A percentile compares a stretch with the other conserved stretches of the same genome.
These are phyloP conservation scores for Prunus campanulata DNA, from an alignment of 306 rosid genomes.

Conservation along the genomic window DNA sequence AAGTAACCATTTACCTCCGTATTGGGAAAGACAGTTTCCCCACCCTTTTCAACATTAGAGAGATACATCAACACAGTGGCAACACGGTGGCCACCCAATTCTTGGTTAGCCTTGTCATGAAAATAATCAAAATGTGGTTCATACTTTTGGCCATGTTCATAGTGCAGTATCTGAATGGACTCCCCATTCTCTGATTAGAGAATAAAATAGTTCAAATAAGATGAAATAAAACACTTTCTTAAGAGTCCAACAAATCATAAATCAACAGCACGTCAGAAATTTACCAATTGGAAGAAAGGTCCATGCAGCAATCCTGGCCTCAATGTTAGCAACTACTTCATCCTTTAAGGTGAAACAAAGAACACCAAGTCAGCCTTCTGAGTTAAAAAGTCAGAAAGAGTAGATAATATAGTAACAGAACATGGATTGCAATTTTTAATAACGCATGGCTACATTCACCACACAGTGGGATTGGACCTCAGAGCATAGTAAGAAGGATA, in stretches of 20 bases:
- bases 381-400: slow-evolving; percentile 18
- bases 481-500: not conserved
- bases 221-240: not conserved
- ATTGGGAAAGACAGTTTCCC: slow-evolving; percentile 88
- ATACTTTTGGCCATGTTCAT: slow-evolving; percentile 81
- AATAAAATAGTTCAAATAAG: slow-evolving; percentile 5
- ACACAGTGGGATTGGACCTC: not conserved
- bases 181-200: slow-evolving; percentile 81
- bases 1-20: slow-evolving; percentile 48
- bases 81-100: slow-evolving; percentile 81
- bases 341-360: slow-evolving; percentile 56
- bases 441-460: not conserved
- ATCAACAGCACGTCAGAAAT: slow-evolving; percentile 7
- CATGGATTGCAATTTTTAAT: not conserved
- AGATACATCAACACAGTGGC: slow-evolving; percentile 95
- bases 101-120: slow-evolving; percentile 75
- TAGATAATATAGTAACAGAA: not conserved
- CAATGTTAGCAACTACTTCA: slow-evolving; percentile 59
- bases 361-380: slow-evolving; percentile 21
- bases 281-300: slow-evolving; percentile 86
- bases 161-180: slow-evolving; percentile 80
- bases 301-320: slow-evolving; percentile 82
- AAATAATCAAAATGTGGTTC: slow-evolving; percentile 90
- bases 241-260: not conserved
- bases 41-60: slow-evolving; percentile 83